Evolutionary conservation across 176 grass and related monocot genomes (phyloP).

Genomic region (Ensete ventricosum): DNA sequence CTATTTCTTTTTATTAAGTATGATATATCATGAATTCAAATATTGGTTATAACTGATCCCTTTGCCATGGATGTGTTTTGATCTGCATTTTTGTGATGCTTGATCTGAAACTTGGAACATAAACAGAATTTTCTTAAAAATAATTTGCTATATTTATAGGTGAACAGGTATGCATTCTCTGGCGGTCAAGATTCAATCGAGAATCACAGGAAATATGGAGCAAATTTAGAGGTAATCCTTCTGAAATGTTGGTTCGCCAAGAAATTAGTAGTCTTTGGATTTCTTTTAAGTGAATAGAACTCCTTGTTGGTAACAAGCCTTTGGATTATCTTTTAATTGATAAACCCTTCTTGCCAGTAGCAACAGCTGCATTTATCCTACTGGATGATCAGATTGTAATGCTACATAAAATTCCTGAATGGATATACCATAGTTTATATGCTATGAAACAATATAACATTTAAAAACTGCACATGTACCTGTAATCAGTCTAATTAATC

Average conservation of each 20-base stretch:
- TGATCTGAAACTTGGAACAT: not conserved
- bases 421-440: too few species aligned
- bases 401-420: too few species aligned
- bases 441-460: too few species aligned
- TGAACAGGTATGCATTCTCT: slow-evolving; percentile 90
- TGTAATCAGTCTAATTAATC: too few species aligned
- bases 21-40: too few species aligned
- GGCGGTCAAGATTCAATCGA: slow-evolving; percentile 84
- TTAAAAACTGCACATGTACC: too few species aligned
- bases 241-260: not conserved
- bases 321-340: not conserved
- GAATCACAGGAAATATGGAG: slow-evolving; percentile 81
- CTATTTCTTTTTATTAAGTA: too few species aligned
- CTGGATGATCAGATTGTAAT: too few species aligned
- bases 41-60: too few species aligned
- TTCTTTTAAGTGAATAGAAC: not conserved
- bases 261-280: too few species aligned
- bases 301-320: not conserved
- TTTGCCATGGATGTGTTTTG: not conserved
- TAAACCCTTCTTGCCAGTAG: not conserved
- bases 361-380: not conserved
- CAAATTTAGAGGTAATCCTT: slow-evolving; percentile 63
- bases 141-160: slow-evolving; percentile 38
- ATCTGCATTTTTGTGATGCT: not conserved
- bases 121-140: slow-evolving; percentile 2